These are phyloP conservation scores for Lodderomyces margitis DNA, from an alignment of 1,139 yeast genomes.

Conservation along the genomic window DNA sequence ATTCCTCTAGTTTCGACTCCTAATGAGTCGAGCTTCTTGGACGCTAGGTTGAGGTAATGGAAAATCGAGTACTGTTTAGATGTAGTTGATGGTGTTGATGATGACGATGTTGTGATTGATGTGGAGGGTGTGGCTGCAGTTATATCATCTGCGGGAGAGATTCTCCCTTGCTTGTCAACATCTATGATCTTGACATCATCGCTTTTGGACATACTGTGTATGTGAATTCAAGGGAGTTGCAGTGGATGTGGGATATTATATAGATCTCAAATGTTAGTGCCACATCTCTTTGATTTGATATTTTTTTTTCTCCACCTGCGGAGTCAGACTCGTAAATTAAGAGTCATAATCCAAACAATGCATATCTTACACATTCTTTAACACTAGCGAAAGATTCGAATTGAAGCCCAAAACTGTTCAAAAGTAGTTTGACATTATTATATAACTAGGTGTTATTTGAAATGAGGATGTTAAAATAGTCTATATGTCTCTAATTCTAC, in stretches of 20 bases:
- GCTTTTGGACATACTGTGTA: neutral
- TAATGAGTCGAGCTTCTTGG: conserved; percentile 33
- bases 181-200: neutral
- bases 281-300: no score
- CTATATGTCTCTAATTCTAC: conserved; percentile 23
- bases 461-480: no score
- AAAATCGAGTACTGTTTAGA: conserved; percentile 3
- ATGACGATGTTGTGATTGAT: conserved; percentile 12
- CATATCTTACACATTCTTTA: no score
- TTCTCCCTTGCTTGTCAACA: neutral
- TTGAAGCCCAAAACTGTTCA: no score
- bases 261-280: neutral
- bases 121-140: conserved; percentile 2
- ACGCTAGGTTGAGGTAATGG: conserved; percentile 16
- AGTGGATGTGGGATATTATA: no score
- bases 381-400: no score
- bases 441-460: no score
- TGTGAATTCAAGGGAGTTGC: no score
- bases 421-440: no score
- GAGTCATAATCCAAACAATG: no score
- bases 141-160: neutral
- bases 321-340: no score
- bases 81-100: conserved; percentile 17
- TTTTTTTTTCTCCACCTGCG: no score
- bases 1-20: conserved; percentile 83